Evolutionary conservation across 306 rosid genomes (phyloP), one percentile per base, ranked within the genome.

Genomic region (Dicorynia guianensis): DNA sequence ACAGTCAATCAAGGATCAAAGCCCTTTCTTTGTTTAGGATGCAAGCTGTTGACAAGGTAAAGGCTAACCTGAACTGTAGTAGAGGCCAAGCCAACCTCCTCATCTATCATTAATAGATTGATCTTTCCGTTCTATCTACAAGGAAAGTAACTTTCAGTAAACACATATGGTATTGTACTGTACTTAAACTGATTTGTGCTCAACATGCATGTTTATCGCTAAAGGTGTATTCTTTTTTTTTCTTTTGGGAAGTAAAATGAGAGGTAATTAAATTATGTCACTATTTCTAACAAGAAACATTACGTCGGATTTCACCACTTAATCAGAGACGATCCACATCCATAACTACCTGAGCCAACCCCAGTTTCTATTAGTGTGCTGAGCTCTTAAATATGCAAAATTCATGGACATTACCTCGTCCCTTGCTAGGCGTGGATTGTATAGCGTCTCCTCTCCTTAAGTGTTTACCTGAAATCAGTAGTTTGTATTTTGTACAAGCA

Each of bases 391-490:
- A 70, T 70, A 64, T 48, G 47, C 40, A 59, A 49, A 68, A 70
- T 39, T 50, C 67, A 68, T 64, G 38, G 72, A 63, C 18, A 52
- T 75, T 80, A 96, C 98, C 98, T 87, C 90, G 71, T 89, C 86
- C 83, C 89, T 95, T 69, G 96, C 75, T 19, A 95, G 87, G 62
- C 96, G 92, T 5, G 96, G 88, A 87, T 92, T 95, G 79, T 87
- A 78, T 59, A 79, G 85, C 69, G 80, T 63, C 91, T 95, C 97
- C 78, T 95, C 99, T 56, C 86, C 92, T 42, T 92, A 97, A 1
- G 97, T 86, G 83, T 89, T 90, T 43, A 90, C 97, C 97, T 92
- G 87, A 80, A 89, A 69, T 74, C 56, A 74, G 40, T 53, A 54
- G 50, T 10, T 68, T 52, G 75, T 76, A 69, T 89, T 10, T 68